Conservation (phyloP, 495 filamentous ascomycete species). For the Lentithecium fluviatile region DNA sequence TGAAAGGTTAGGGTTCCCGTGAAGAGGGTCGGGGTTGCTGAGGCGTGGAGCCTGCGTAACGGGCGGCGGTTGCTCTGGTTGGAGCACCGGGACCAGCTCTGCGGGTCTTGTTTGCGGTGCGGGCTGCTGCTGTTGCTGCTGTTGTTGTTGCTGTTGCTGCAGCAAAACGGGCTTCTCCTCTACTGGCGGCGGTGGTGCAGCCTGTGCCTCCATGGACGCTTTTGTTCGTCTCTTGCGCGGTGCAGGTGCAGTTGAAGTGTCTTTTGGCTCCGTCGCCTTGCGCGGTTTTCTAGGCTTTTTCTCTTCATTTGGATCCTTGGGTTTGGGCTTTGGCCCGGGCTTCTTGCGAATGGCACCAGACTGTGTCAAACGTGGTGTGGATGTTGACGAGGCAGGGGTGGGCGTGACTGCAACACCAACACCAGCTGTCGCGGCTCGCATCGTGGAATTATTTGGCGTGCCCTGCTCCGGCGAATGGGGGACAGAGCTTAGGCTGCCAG, state of each 20-base stretch:
- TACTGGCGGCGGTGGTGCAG: constrained; percentile 7
- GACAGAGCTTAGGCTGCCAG: constrained; percentile 24
- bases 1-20: constrained; percentile 38
- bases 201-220: constrained; percentile 16
- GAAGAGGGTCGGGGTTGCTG: constrained; percentile 36
- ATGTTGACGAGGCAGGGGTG: constrained; percentile 15
- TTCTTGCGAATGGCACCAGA: constrained; percentile 30
- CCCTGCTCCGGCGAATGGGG: constrained; percentile 37
- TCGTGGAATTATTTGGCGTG: constrained; percentile 27
- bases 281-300: constrained; percentile 49
- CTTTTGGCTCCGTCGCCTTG: constrained; percentile 55
- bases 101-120: constrained; percentile 25
- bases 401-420: constrained; percentile 22
- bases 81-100: constrained; percentile 23
- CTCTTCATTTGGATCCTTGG: constrained; percentile 31
- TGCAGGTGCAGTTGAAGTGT: constrained; percentile 51
- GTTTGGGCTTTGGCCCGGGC: constrained; percentile 35
- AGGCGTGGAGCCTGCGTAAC: constrained; percentile 34
- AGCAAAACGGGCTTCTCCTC: constrained; percentile 21
- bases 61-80: constrained; percentile 27
- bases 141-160: constrained; percentile 20
- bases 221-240: constrained; percentile 52
- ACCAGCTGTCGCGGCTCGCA: constrained; percentile 7
- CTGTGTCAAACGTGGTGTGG: constrained; percentile 19
- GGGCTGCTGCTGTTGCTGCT: constrained; percentile 9